Evolutionary conservation across 345 rosid genomes (phyloP).

Genomic region (Salix caprea): DNA sequence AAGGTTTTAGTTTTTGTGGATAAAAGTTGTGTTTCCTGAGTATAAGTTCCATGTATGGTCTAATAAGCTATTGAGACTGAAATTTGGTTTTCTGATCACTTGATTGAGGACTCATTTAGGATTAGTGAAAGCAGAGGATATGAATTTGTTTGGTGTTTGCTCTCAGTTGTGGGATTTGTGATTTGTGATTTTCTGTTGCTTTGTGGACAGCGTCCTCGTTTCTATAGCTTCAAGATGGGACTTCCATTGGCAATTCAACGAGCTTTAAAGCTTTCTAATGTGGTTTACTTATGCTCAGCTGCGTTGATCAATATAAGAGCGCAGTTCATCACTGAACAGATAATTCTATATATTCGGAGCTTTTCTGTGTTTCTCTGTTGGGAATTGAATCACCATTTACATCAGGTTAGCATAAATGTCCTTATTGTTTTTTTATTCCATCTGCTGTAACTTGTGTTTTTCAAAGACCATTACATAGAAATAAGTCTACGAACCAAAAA

Average conservation of each 20-base stretch:
- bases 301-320: slow-evolving; percentile 34
- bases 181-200: slow-evolving; percentile 13
- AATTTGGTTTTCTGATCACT: not conserved
- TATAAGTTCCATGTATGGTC: not conserved
- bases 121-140: not conserved
- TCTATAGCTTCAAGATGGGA: slow-evolving; percentile 88
- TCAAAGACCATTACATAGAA: not conserved
- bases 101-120: not conserved
- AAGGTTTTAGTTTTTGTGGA: not conserved
- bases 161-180: not conserved
- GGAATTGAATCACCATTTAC: slow-evolving; percentile 79
- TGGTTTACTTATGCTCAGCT: slow-evolving; percentile 43
- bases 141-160: not conserved
- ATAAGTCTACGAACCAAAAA: not conserved
- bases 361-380: slow-evolving; percentile 70
- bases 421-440: not conserved
- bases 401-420: slow-evolving; percentile 52
- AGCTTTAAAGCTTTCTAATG: slow-evolving; percentile 57
- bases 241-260: slow-evolving; percentile 47
- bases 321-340: slow-evolving; percentile 48
- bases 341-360: slow-evolving; percentile 49
- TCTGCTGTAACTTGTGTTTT: not conserved
- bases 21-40: not conserved
- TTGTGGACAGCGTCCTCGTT: slow-evolving; percentile 61
- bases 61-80: not conserved